Conservation (phyloP, 495 filamentous ascomycete genomes). For the Hypoxylon fragiforme region DNA sequence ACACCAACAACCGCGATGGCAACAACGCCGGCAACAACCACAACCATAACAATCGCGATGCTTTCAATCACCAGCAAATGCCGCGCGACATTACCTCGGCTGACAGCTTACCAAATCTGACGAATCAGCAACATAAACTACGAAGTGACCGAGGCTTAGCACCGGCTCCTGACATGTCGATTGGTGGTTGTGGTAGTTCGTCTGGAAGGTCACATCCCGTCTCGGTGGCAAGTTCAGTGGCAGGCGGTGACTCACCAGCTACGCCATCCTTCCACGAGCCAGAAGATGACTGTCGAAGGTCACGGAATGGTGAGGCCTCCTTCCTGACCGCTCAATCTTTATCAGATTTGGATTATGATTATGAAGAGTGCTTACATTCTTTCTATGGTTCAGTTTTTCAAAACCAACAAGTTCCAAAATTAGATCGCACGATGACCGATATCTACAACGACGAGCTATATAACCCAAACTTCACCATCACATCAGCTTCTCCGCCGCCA, state of each 20-base stretch:
- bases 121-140: conserved; percentile 37
- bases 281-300: conserved; percentile 51
- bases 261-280: conserved; percentile 52
- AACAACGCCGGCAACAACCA: conserved; percentile 24
- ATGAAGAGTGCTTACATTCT: conserved; percentile 49
- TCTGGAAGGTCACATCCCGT: conserved; percentile 45
- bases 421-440: conserved; percentile 85
- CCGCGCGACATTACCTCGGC: conserved; percentile 28
- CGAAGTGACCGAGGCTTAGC: conserved; percentile 43
- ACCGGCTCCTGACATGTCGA: conserved; percentile 41
- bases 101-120: conserved; percentile 33
- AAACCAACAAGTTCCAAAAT: conserved; percentile 67
- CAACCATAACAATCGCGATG: conserved; percentile 27
- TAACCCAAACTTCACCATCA: conserved; percentile 64
- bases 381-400: conserved; percentile 53
- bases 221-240: conserved; percentile 54
- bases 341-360: conserved; percentile 63
- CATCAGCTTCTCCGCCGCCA: conserved; percentile 53
- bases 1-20: conserved; percentile 16
- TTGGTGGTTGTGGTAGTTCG: conserved; percentile 27
- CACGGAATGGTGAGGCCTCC: conserved; percentile 51
- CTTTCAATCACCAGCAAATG: conserved; percentile 27
- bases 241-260: conserved; percentile 57
- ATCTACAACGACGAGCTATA: conserved; percentile 84
- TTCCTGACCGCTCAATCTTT: conserved; percentile 39